These are phyloP conservation scores for Sporothrix globosa DNA, from an alignment of 2,329 filamentous ascomycete species.

Conservation along the genomic window DNA sequence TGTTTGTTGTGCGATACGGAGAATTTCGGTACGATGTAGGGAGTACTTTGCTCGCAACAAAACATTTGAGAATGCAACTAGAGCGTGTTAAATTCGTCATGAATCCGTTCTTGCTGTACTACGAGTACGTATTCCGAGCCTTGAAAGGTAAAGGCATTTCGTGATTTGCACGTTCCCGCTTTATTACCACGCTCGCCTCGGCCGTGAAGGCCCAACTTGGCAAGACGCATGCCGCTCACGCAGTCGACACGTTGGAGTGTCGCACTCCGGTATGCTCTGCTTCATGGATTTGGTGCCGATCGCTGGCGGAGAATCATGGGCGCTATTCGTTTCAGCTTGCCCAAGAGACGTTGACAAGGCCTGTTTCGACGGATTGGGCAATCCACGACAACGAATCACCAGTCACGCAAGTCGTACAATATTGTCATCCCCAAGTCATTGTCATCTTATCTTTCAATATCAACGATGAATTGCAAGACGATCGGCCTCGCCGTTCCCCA, in stretches of 20 bases:
- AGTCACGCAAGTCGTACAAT: background rate
- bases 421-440: no score
- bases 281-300: constrained; percentile 11
- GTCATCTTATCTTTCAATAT: background rate
- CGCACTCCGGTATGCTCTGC: constrained; percentile 7
- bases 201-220: background rate
- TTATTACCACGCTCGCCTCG: background rate
- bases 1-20: background rate
- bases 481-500: background rate
- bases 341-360: background rate
- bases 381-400: background rate
- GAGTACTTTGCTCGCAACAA: no score
- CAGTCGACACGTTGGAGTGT: constrained; percentile 20
- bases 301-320: background rate
- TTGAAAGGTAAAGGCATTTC: background rate
- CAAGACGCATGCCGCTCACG: background rate
- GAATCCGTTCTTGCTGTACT: background rate
- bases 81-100: no score
- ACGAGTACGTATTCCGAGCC: no score
- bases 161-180: background rate
- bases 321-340: constrained; percentile 9
- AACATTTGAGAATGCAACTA: no score
- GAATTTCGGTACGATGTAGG: no score
- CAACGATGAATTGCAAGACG: background rate
- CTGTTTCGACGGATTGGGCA: background rate